phyloP scores from a whole-genome alignment of 2,329 filamentous ascomycete species.

The Calycina herbarum region DNA sequence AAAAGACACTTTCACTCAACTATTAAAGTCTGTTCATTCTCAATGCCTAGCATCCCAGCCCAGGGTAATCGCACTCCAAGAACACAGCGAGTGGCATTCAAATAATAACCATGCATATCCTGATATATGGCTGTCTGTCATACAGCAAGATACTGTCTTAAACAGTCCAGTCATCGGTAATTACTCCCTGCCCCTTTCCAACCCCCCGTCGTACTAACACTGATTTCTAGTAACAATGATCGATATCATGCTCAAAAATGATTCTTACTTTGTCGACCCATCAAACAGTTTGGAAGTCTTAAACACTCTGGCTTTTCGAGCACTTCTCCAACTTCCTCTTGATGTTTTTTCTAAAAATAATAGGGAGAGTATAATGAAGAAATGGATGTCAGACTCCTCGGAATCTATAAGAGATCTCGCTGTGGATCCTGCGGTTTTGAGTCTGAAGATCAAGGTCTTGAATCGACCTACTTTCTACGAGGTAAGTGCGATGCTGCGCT shows the following conservation, averaged over 20 bases:
- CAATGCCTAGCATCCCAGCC: conserved; percentile 27
- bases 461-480: conserved; percentile 52
- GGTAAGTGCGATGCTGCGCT: conserved; percentile 25
- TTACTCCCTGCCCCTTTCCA: background rate
- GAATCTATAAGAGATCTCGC: background rate
- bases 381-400: conserved; percentile 23
- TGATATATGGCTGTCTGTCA: conserved; percentile 29
- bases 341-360: conserved; percentile 45
- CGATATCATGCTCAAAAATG: conserved; percentile 27
- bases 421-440: conserved; percentile 40
- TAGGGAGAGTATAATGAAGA: conserved; percentile 46
- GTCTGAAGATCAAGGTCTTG: conserved; percentile 52
- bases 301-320: conserved; percentile 31
- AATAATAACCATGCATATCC: conserved; percentile 26
- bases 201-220: background rate
- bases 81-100: conserved; percentile 14
- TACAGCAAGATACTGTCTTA: conserved; percentile 30
- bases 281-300: conserved; percentile 20
- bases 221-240: conserved; percentile 30
- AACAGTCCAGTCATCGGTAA: conserved; percentile 31
- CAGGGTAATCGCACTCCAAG: background rate
- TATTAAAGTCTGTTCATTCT: conserved; percentile 33
- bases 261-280: conserved; percentile 26
- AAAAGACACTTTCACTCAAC: conserved; percentile 15
- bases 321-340: conserved; percentile 31